Percentiles rank a stretch among this genome's conserved stretches.
Conservation (phyloP, 306 rosid species). For the Dryas drummondii region DNA sequence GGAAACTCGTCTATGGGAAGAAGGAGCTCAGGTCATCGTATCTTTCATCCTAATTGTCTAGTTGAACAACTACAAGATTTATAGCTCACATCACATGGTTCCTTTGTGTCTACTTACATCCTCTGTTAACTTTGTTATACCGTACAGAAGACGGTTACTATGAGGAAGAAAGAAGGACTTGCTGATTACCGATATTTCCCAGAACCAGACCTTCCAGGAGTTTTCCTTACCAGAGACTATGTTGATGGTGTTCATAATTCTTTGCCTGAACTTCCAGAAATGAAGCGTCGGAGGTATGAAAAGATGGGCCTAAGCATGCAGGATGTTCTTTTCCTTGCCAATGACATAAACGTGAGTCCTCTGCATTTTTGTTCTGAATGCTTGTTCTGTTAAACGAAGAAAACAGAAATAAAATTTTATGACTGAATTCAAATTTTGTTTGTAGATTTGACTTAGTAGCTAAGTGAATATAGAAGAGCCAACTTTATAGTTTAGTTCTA, state of each 20-base stretch:
- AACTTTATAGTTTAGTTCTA: background rate
- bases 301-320: slow-evolving; percentile 90
- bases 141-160: slow-evolving; percentile 75
- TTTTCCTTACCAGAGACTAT: slow-evolving; percentile 65
- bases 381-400: background rate
- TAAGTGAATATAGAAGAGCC: background rate
- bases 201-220: slow-evolving; percentile 92
- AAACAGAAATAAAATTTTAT: background rate
- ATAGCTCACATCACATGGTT: slow-evolving; percentile 7
- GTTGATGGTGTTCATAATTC: slow-evolving; percentile 56
- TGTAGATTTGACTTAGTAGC: background rate
- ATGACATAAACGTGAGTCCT: slow-evolving; percentile 72
- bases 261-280: slow-evolving; percentile 95
- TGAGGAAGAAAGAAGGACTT: slow-evolving; percentile 99
- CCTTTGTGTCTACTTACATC: slow-evolving; percentile 29
- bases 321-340: slow-evolving; percentile 86
- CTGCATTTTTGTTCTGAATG: slow-evolving; percentile 10
- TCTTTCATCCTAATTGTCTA: slow-evolving; percentile 3
- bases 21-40: slow-evolving; percentile 76
- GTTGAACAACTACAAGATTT: slow-evolving; percentile 13
- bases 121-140: slow-evolving; percentile 23
- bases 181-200: slow-evolving; percentile 98
- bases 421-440: background rate
- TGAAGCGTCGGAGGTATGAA: slow-evolving; percentile 81
- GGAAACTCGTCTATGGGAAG: slow-evolving; percentile 96